Percentiles rank a stretch among this genome's conserved stretches.
phyloP scores from a whole-genome alignment of 2,329 filamentous ascomycete genomes.

The Colletotrichum sp. region DNA sequence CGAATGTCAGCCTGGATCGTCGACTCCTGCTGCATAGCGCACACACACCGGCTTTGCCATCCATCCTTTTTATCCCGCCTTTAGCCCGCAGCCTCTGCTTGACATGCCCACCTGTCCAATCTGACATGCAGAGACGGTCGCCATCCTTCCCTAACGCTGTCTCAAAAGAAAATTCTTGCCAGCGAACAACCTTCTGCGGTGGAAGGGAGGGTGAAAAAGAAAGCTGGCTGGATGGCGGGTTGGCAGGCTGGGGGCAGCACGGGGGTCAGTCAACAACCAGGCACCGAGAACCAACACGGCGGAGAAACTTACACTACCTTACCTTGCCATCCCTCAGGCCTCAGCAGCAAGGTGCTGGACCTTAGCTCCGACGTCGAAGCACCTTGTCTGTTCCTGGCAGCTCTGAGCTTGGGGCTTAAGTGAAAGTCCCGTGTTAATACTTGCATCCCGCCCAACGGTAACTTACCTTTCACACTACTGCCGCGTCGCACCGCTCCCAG shows the following conservation, averaged over 20 bases:
- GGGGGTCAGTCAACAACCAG: not conserved
- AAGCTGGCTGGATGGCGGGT: not conserved
- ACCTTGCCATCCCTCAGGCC: not conserved
- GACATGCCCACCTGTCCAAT: not conserved
- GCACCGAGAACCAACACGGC: conserved; percentile 8
- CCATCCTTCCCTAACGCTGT: not conserved
- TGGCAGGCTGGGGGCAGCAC: not conserved
- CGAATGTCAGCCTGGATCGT: conserved; percentile 8
- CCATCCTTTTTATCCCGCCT: not conserved
- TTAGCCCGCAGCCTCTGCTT: not conserved
- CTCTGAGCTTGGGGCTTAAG: not conserved
- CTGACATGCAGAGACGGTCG: not conserved
- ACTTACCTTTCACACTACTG: not conserved
- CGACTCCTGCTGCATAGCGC: not conserved
- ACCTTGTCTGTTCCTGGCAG: not conserved
- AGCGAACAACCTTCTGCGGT: not conserved
- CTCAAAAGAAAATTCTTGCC: not conserved
- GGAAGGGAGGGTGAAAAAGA: not conserved
- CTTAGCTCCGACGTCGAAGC: not conserved
- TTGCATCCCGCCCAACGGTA: not conserved
- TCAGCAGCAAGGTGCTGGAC: not conserved
- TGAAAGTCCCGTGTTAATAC: not conserved
- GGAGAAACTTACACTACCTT: conserved; percentile 1
- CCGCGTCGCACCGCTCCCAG: not conserved
- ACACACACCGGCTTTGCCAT: not conserved